Conservation (phyloP, 805 yeast species). For the Komagataella kurtzmanii region DNA sequence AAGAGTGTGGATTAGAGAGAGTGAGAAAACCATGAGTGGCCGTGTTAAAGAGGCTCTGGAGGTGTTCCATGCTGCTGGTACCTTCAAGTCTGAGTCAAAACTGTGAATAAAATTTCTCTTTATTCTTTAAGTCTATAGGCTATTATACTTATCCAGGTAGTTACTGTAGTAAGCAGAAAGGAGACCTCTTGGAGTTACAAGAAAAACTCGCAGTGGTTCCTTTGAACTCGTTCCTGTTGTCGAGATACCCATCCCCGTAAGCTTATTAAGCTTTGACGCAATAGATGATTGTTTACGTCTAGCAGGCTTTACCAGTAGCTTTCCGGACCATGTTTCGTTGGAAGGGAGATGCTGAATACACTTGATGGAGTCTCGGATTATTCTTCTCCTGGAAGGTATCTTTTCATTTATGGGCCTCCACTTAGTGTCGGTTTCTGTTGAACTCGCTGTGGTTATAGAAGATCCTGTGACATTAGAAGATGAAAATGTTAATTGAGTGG, state of each 20-base stretch:
- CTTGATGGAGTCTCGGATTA: slow-evolving; percentile 17
- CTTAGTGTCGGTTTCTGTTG: slow-evolving; percentile 3
- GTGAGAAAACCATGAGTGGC: slow-evolving; percentile 93
- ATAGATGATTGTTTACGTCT: not conserved
- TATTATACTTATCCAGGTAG: not conserved
- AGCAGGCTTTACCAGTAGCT: slow-evolving; percentile 12
- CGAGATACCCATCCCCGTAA: not conserved
- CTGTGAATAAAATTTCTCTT: not conserved
- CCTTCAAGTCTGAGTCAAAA: slow-evolving; percentile 17
- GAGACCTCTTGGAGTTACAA: not conserved
- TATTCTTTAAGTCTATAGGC: not conserved
- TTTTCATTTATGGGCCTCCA: slow-evolving; percentile 5
- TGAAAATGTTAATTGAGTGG: not conserved
- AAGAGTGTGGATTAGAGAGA: slow-evolving; percentile 99
- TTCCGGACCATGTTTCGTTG: slow-evolving; percentile 21
- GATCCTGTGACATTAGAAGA: not conserved
- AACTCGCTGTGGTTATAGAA: not conserved
- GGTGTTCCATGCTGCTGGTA: slow-evolving; percentile 71
- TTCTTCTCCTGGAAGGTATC: slow-evolving; percentile 12
- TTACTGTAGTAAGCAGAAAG: not conserved
- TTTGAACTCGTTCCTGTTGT: not conserved
- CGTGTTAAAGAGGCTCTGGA: slow-evolving; percentile 78
- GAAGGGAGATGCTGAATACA: slow-evolving; percentile 19
- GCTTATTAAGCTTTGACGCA: not conserved
- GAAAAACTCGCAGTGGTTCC: not conserved